Conservation (phyloP, 192 early-diverging fungal genomes). For the Backusella morwellensis region DNA sequence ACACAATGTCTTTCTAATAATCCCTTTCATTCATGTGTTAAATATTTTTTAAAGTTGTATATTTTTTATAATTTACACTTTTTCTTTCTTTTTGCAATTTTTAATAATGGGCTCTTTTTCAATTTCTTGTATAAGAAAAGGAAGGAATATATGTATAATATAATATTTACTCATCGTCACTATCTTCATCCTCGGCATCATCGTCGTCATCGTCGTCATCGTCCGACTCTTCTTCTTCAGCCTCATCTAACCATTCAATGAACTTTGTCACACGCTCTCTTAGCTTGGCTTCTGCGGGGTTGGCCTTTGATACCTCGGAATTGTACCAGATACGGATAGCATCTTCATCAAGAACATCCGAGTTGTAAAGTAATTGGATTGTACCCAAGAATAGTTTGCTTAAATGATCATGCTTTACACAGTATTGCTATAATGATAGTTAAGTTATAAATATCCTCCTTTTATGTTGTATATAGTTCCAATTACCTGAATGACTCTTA, state of each 20-base stretch:
- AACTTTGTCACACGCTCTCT: slow-evolving; percentile 61
- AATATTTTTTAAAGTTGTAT: neutral
- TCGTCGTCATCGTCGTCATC: slow-evolving; percentile 52
- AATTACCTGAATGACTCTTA: slow-evolving; percentile 46
- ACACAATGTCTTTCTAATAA: neutral
- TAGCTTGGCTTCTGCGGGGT: slow-evolving; percentile 41
- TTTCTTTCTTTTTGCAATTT: neutral
- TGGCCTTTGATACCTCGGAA: slow-evolving; percentile 42
- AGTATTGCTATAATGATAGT: slow-evolving; percentile 43
- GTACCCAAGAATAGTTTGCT: slow-evolving; percentile 58
- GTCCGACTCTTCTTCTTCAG: slow-evolving; percentile 65
- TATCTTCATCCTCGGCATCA: slow-evolving; percentile 5
- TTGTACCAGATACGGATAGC: slow-evolving; percentile 76
- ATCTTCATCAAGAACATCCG: slow-evolving; percentile 83
- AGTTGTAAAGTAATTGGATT: slow-evolving; percentile 69
- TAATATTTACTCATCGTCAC: neutral
- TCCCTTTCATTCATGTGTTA: neutral
- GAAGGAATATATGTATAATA: neutral
- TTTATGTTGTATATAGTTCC: neutral
- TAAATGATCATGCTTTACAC: slow-evolving; percentile 40
- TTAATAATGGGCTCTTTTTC: neutral
- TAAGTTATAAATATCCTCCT: neutral
- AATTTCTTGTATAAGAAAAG: neutral
- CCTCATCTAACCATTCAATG: slow-evolving; percentile 69
- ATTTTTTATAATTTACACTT: neutral